phyloP scores from a whole-genome alignment of 2,329 filamentous ascomycete genomes.

The Xylariaceae sp. region DNA sequence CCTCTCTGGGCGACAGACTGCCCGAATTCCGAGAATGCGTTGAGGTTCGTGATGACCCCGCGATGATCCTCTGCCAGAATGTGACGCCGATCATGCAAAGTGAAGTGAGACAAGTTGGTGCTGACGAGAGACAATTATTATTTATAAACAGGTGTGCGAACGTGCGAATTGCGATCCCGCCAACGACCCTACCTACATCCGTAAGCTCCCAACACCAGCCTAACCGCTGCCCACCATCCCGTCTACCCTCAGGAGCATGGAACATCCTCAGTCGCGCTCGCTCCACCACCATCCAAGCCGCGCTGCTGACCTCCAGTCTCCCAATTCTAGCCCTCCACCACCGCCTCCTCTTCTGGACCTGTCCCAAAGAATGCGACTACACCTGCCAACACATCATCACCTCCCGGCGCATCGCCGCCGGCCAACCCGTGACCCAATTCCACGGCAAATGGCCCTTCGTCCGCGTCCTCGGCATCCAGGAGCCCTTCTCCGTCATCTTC shows the following conservation, averaged over 20 bases:
- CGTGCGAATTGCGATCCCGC: conserved; percentile 70
- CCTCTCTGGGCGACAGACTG: conserved; percentile 77
- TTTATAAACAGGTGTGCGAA: conserved; percentile 61
- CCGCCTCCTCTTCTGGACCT: conserved; percentile 86
- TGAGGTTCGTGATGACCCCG: conserved; percentile 50
- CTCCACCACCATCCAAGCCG: not conserved
- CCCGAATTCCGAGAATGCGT: conserved; percentile 87
- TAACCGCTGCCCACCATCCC: not conserved
- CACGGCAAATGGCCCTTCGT: conserved; percentile 98
- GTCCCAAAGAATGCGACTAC: conserved; percentile 93
- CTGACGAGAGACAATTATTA: conserved; percentile 1
- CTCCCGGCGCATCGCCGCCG: conserved; percentile 57
- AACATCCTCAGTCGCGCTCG: not conserved
- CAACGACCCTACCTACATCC: conserved; percentile 56
- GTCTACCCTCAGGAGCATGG: not conserved
- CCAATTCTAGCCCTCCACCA: conserved; percentile 64
- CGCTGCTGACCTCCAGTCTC: conserved; percentile 5
- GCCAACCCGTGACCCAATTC: conserved; percentile 76
- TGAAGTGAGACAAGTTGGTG: not conserved
- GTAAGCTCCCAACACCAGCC: conserved; percentile 46
- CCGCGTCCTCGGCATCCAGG: conserved; percentile 86
- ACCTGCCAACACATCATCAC: conserved; percentile 94
- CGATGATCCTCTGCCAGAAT: not conserved
- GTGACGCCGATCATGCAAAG: no score
- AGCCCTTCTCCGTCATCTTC: conserved; percentile 90